These are phyloP conservation scores for Botrytis hyacinthi DNA, from an alignment of 2,329 filamentous ascomycete genomes.

Conservation along the genomic window DNA sequence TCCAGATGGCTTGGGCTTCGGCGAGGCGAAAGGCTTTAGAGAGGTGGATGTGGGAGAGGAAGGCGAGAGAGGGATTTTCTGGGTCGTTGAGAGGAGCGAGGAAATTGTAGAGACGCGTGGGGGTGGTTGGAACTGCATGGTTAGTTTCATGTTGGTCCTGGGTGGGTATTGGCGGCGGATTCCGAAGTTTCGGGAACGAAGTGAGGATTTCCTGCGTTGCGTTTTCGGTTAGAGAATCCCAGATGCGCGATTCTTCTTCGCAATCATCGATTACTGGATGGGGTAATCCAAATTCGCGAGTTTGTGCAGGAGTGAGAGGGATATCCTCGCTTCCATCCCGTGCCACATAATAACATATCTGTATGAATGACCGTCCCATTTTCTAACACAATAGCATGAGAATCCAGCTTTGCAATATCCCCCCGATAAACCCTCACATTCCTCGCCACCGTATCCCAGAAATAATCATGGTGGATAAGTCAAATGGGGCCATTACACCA, in stretches of 20 bases:
- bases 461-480: constrained; percentile 34
- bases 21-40: not conserved
- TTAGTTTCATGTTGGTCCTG: not conserved
- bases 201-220: constrained; percentile 15
- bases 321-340: constrained; percentile 32
- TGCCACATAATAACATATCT: constrained; percentile 35
- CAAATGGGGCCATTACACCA: constrained; percentile 36
- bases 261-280: constrained; percentile 27
- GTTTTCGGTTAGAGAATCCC: constrained; percentile 27
- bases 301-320: constrained; percentile 29
- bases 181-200: constrained; percentile 17
- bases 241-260: constrained; percentile 27
- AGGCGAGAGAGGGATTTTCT: constrained; percentile 15
- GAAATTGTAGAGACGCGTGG: constrained; percentile 18
- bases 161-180: constrained; percentile 4
- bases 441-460: constrained; percentile 33
- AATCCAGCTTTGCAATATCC: constrained; percentile 27
- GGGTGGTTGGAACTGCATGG: not conserved
- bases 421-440: constrained; percentile 20
- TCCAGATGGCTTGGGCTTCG: constrained; percentile 21
- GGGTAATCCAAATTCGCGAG: constrained; percentile 31
- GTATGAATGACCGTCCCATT: constrained; percentile 25
- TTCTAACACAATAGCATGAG: constrained; percentile 25
- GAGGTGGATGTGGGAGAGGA: not conserved
- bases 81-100: constrained; percentile 8